Percentiles rank a stretch among this genome's conserved stretches.
Evolutionary conservation across 1,139 yeast genomes (phyloP).

Genomic region (Meyerozyma guilliermondii): DNA sequence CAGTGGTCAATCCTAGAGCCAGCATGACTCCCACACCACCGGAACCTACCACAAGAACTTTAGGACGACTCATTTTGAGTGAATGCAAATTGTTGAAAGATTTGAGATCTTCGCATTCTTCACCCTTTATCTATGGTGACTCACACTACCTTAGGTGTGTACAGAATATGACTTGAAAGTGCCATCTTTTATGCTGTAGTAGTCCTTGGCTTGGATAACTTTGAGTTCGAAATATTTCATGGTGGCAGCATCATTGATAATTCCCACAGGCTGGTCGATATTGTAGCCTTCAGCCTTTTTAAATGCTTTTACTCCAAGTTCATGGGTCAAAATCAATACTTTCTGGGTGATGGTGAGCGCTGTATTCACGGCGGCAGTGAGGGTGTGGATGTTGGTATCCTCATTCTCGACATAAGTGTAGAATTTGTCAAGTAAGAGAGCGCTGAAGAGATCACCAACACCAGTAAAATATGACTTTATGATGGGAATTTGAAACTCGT

Average conservation of each 20-base stretch:
- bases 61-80: constrained; percentile 14
- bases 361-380: constrained; percentile 9
- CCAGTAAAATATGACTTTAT: constrained; percentile 82
- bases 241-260: constrained; percentile 31
- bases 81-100: neutral
- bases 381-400: neutral
- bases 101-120: neutral
- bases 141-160: neutral
- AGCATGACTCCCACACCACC: constrained; percentile 30
- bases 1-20: constrained; percentile 14
- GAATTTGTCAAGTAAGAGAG: constrained; percentile 62
- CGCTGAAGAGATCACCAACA: constrained; percentile 88
- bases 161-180: neutral
- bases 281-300: constrained; percentile 4
- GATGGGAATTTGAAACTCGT: constrained; percentile 43
- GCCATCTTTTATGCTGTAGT: constrained; percentile 9
- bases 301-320: constrained; percentile 6
- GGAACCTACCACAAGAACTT: constrained; percentile 37
- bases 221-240: constrained; percentile 41
- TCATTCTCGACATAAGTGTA: constrained; percentile 12
- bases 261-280: constrained; percentile 4
- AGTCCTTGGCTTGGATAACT: constrained; percentile 31
- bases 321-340: constrained; percentile 10
- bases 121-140: neutral
- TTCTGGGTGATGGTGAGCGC: constrained; percentile 11